phyloP scores from a whole-genome alignment of 495 filamentous ascomycete species.

The Tuber magnatum region DNA sequence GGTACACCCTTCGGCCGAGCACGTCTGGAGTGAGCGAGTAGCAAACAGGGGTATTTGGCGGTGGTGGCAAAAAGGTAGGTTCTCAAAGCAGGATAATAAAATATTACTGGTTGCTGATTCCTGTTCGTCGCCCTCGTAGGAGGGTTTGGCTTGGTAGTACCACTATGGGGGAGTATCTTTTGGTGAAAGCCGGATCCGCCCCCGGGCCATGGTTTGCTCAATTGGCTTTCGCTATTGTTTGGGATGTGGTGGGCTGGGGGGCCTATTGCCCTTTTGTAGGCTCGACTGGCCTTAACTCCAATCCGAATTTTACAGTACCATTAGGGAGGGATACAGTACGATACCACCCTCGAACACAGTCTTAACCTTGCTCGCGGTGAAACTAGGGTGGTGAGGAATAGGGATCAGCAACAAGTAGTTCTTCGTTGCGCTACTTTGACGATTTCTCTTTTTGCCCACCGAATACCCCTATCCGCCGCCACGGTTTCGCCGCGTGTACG shows the following conservation, averaged over 20 bases:
- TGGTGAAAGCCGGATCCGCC: too few relatives aligned
- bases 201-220: too few relatives aligned
- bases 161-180: too few relatives aligned
- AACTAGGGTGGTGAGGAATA: neutral
- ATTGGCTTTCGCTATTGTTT: too few relatives aligned
- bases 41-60: neutral
- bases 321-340: neutral
- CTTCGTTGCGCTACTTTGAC: neutral
- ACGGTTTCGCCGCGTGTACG: too few relatives aligned
- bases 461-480: too few relatives aligned
- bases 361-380: neutral
- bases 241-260: neutral
- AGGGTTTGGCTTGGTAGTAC: too few relatives aligned
- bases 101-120: neutral
- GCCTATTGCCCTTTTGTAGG: neutral
- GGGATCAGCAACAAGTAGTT: neutral
- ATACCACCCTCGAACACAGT: neutral
- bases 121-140: too few relatives aligned
- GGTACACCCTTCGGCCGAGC: neutral
- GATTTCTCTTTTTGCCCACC: neutral
- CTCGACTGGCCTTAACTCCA: neutral
- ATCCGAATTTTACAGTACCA: neutral
- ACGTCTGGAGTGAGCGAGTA: neutral
- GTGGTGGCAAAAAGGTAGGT: neutral
- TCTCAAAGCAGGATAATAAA: neutral